phyloP scores from a whole-genome alignment of 2,329 filamentous ascomycete species.

The Aspergillus phoenicis region DNA sequence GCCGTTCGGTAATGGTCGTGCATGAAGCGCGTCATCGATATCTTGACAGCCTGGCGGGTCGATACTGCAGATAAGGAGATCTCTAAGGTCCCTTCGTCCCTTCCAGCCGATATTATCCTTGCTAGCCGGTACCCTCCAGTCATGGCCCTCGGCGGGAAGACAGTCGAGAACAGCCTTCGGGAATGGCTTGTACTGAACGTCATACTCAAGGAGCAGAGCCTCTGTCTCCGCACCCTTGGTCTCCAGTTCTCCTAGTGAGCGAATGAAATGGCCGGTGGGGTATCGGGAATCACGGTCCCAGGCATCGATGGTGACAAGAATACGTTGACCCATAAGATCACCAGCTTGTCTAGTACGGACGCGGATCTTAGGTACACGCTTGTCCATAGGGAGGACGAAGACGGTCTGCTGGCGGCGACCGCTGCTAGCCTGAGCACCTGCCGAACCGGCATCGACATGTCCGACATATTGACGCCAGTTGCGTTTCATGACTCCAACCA shows the following conservation, averaged over 20 bases:
- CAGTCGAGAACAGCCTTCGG: slow-evolving; percentile 95
- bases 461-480: slow-evolving; percentile 99
- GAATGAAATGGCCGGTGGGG: slow-evolving; percentile 89
- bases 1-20: slow-evolving; percentile 79
- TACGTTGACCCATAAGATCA: slow-evolving; percentile 85
- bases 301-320: slow-evolving; percentile 89
- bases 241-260: slow-evolving; percentile 88
- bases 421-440: slow-evolving; percentile 71
- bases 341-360: slow-evolving; percentile 87
- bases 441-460: slow-evolving; percentile 85
- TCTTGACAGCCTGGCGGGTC: slow-evolving; percentile 95
- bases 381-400: slow-evolving; percentile 97
- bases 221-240: slow-evolving; percentile 98
- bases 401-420: slow-evolving; percentile 87
- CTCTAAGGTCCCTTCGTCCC: slow-evolving; percentile 78
- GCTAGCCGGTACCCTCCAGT: slow-evolving; percentile 86
- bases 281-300: slow-evolving; percentile 95
- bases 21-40: slow-evolving; percentile 96
- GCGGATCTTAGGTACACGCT: slow-evolving; percentile 93
- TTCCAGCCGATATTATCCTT: slow-evolving; percentile 83
- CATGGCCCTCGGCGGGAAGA: slow-evolving; percentile 84
- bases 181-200: slow-evolving; percentile 96
- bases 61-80: slow-evolving; percentile 92
- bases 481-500: slow-evolving; percentile 89
- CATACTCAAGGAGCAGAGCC: slow-evolving; percentile 88